These are phyloP conservation scores for Podosphaera fusca DNA, from an alignment of 2,329 filamentous ascomycete genomes.

Conservation along the genomic window DNA sequence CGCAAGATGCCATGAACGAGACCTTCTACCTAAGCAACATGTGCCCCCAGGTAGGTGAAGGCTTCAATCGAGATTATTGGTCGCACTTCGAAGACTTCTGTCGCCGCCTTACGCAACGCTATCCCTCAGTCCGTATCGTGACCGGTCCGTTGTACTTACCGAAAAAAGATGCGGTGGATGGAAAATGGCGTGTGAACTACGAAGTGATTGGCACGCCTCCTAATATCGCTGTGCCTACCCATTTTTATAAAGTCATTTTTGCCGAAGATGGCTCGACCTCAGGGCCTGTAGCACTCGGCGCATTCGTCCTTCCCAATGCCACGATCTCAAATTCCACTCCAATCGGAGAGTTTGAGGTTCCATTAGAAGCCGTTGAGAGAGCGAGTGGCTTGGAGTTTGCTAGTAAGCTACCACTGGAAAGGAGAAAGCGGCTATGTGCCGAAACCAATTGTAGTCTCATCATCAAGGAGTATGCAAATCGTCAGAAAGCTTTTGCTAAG, in stretches of 20 bases:
- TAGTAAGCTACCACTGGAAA: slow-evolving; percentile 45
- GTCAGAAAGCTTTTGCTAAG: slow-evolving; percentile 30
- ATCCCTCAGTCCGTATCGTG: slow-evolving; percentile 73
- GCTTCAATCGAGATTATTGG: slow-evolving; percentile 99
- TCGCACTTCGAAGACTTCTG: slow-evolving; percentile 97
- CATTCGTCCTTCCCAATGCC: slow-evolving; percentile 88
- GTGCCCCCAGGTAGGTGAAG: slow-evolving; percentile 94
- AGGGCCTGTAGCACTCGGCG: slow-evolving; percentile 68
- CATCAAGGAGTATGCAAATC: slow-evolving; percentile 52
- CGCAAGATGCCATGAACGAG: slow-evolving; percentile 78
- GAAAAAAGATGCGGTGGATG: slow-evolving; percentile 54
- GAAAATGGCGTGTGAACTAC: slow-evolving; percentile 88
- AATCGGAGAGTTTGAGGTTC: slow-evolving; percentile 80
- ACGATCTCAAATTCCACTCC: slow-evolving; percentile 71
- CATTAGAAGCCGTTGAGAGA: slow-evolving; percentile 74
- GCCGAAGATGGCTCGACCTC: slow-evolving; percentile 54
- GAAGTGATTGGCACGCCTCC: slow-evolving; percentile 89
- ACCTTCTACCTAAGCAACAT: slow-evolving; percentile 91
- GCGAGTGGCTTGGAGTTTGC: slow-evolving; percentile 86
- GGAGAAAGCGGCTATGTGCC: slow-evolving; percentile 60
- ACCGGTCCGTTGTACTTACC: slow-evolving; percentile 89
- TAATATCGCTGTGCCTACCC: slow-evolving; percentile 85
- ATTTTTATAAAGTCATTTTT: slow-evolving; percentile 98
- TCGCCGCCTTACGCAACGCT: slow-evolving; percentile 53
- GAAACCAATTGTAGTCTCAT: slow-evolving; percentile 69